Percentiles rank a stretch among this genome's conserved stretches.
Conservation (phyloP, 805 yeast genomes). For the Metschnikowia anglica region DNA sequence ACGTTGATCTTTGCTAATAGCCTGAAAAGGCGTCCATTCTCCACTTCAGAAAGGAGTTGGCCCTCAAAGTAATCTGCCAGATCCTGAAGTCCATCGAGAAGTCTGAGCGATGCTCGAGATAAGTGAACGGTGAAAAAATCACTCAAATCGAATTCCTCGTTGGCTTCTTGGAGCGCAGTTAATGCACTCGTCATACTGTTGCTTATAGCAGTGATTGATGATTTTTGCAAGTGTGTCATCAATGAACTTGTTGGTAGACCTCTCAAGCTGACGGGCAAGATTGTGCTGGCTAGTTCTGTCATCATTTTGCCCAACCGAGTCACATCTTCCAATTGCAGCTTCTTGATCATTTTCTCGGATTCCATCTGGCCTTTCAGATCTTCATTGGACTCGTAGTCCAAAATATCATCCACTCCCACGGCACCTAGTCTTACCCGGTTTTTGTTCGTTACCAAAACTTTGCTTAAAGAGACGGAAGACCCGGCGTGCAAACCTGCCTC, state of each 20-base stretch:
- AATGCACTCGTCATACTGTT: constrained; percentile 43
- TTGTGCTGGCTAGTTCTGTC: constrained; percentile 49
- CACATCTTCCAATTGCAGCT: constrained; percentile 56
- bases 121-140: constrained; percentile 28
- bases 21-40: constrained; percentile 84
- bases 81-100: constrained; percentile 51
- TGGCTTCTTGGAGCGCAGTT: constrained; percentile 18
- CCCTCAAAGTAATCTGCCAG: constrained; percentile 59
- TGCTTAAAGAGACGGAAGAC: constrained; percentile 56
- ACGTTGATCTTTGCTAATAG: constrained; percentile 78
- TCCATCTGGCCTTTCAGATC: constrained; percentile 16
- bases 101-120: constrained; percentile 39
- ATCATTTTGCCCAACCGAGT: constrained; percentile 58
- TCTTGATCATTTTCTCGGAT: constrained; percentile 14
- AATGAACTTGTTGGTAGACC: constrained; percentile 15
- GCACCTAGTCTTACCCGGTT: constrained; percentile 71
- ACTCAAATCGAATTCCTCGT: constrained; percentile 24
- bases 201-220: constrained; percentile 30
- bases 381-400: constrained; percentile 42
- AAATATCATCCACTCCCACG: constrained; percentile 68
- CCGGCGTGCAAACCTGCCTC: constrained; percentile 62
- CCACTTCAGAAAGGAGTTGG: constrained; percentile 69
- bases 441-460: constrained; percentile 69
- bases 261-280: constrained; percentile 30
- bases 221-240: constrained; percentile 18